phyloP scores from a whole-genome alignment of 768 basidiomycete species.

The Pisolithus orientalis region DNA sequence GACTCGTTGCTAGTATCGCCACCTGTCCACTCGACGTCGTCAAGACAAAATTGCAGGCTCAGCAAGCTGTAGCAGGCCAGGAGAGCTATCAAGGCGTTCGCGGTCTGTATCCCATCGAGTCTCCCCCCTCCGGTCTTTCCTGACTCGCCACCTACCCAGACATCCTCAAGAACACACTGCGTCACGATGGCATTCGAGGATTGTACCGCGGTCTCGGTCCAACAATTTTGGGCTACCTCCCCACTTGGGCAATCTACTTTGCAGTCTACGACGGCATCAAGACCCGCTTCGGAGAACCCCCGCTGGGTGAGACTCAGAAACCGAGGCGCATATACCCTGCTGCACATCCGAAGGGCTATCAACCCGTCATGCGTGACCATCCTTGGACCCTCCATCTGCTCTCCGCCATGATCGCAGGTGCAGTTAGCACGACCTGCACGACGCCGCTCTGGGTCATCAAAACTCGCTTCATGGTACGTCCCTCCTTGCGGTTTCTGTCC shows the following conservation, averaged over 20 bases:
- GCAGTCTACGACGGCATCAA: slow-evolving; percentile 97
- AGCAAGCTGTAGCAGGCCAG: slow-evolving; percentile 63
- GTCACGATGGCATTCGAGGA: slow-evolving; percentile 74
- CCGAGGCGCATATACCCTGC: slow-evolving; percentile 66
- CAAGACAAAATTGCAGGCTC: slow-evolving; percentile 98
- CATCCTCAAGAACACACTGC: slow-evolving; percentile 50
- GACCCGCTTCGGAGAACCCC: slow-evolving; percentile 64
- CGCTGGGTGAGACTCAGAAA: slow-evolving; percentile 34
- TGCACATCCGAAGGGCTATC: slow-evolving; percentile 80
- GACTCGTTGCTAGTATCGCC: slow-evolving; percentile 84
- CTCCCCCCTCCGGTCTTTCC: slow-evolving; percentile 7
- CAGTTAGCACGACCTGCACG: slow-evolving; percentile 86
- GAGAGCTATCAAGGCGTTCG: slow-evolving; percentile 70
- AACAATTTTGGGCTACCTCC: slow-evolving; percentile 92
- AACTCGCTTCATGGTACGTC: slow-evolving; percentile 92
- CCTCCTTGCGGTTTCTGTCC: background rate
- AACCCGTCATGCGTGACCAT: slow-evolving; percentile 73
- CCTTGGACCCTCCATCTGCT: slow-evolving; percentile 85
- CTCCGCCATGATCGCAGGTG: slow-evolving; percentile 95
- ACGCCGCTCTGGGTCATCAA: slow-evolving; percentile 99
- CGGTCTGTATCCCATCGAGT: slow-evolving; percentile 39
- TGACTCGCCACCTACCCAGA: slow-evolving; percentile 27
- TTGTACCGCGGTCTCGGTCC: slow-evolving; percentile 97
- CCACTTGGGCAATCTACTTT: slow-evolving; percentile 99
- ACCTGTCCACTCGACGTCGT: slow-evolving; percentile 98